Percentiles rank a stretch among this genome's conserved stretches.
These are phyloP conservation scores for Venturia aucupariae DNA, from an alignment of 2,329 filamentous ascomycete species.

Conservation along the genomic window DNA sequence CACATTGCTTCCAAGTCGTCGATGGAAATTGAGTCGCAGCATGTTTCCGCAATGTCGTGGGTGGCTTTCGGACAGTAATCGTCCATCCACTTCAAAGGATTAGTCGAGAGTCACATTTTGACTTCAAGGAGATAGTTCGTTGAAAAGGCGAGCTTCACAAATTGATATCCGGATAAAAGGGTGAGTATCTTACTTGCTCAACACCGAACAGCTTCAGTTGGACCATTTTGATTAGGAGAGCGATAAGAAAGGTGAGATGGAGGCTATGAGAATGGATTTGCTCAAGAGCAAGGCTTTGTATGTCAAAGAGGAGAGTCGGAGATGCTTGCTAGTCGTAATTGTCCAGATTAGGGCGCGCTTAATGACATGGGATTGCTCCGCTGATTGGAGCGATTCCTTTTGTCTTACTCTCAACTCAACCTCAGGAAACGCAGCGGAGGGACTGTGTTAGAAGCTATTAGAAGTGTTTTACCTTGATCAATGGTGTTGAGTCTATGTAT, in stretches of 20 bases:
- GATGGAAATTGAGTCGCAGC: constrained; percentile 64
- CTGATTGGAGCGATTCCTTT: neutral
- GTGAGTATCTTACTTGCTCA: constrained; percentile 48
- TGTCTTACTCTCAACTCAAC: neutral
- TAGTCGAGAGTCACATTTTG: neutral
- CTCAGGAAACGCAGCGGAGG: neutral
- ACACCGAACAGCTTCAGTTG: constrained; percentile 48
- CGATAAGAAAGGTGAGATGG: neutral
- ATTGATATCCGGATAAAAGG: neutral
- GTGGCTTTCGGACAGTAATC: constrained; percentile 42
- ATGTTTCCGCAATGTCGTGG: constrained; percentile 72
- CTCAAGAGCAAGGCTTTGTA: neutral
- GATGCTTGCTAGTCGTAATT: neutral
- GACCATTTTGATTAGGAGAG: constrained; percentile 8
- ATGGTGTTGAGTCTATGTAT: neutral
- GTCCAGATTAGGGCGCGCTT: neutral
- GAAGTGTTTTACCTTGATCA: neutral
- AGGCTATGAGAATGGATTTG: neutral
- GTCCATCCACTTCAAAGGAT: constrained; percentile 44
- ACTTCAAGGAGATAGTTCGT: neutral
- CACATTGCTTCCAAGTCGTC: constrained; percentile 54
- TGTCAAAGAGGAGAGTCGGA: neutral
- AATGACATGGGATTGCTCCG: neutral
- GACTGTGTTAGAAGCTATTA: neutral
- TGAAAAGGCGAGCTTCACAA: neutral